Conservation (phyloP, 768 basidiomycete species). For the Lentinula edodes region DNA sequence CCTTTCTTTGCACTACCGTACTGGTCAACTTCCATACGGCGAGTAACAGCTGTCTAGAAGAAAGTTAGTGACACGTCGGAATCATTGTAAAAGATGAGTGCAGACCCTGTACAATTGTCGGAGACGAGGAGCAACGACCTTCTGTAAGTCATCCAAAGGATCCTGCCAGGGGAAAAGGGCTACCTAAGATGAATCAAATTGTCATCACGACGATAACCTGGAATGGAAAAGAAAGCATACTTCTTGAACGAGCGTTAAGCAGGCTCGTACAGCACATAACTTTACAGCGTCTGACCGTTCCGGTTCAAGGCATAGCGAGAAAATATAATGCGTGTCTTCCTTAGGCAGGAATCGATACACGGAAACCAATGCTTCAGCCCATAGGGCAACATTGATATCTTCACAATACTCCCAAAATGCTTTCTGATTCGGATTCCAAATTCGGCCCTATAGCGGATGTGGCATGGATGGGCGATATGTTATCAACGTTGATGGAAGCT, state of each 20-base stretch:
- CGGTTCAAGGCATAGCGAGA: slow-evolving; percentile 62
- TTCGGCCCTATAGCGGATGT: slow-evolving; percentile 12
- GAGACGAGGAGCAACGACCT: slow-evolving; percentile 40
- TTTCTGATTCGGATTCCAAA: slow-evolving; percentile 30
- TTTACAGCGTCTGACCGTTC: slow-evolving; percentile 81
- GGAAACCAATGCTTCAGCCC: slow-evolving; percentile 68
- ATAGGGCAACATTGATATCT: slow-evolving; percentile 71
- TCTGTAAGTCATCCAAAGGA: slow-evolving; percentile 42
- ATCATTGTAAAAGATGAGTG: neutral
- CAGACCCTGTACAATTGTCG: slow-evolving; percentile 53
- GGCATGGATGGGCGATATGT: neutral
- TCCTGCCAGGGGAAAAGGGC: slow-evolving; percentile 52
- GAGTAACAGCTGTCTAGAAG: slow-evolving; percentile 40
- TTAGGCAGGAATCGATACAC: slow-evolving; percentile 66
- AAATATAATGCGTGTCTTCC: slow-evolving; percentile 56
- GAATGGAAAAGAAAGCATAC: slow-evolving; percentile 26
- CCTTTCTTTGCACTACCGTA: slow-evolving; percentile 49
- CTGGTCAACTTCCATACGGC: slow-evolving; percentile 58
- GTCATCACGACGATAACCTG: neutral
- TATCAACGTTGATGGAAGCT: neutral
- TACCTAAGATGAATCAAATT: slow-evolving; percentile 29
- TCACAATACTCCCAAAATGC: slow-evolving; percentile 72
- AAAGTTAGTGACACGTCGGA: neutral
- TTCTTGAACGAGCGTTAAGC: slow-evolving; percentile 62
- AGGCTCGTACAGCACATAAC: slow-evolving; percentile 70